Base-by-base conservation (phyloP, 257 asterid species). In the Solanum dulcamara region DNA sequence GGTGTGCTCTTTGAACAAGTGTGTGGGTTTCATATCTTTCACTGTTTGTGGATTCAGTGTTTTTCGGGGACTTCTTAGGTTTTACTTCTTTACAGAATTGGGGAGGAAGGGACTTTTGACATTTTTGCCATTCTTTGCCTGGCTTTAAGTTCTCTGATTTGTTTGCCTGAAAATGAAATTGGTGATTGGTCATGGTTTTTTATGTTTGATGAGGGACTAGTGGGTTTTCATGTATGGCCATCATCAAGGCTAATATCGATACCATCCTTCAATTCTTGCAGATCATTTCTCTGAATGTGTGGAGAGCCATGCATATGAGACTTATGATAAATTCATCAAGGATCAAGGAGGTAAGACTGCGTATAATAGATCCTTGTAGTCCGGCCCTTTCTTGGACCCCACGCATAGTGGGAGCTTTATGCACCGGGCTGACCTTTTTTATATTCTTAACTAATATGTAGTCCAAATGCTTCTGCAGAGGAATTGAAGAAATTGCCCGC, bases 221-320 rank as follows among this genome's bases (percentile, higher is more conserved):
- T 71, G 51, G 1, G 10, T 18, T 12, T 40, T 74, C 4, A 42
- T 74, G 81, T 42, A 74, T 74, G 81, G 4, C 18, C 2, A 6
- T 83, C 26, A 24, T 44, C 40, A 5, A 83, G 6, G 1, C 35
- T 17, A 37, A 35, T 86, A 48, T 70, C n/a, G 42, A 77, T 55
- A 71, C 20, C 0, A 14, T 57, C 38, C 57, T 84, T 64, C 13
- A 62, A 33, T 81, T 48, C 66, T 17, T 86, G 90, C 92, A 97
- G 99, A 97, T 91, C 99, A 97, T 89, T 92, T 97, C 81, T 97
- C 99, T 22, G 99, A 97, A 88, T 95, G 98, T 80, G 99, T 97
- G 85, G 98, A 97, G 90, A 66, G 83, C 84, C 99, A 97, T 90
- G 99, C 99, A 79, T 97, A 87, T 85, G 98, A 97, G 89, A 97